Percentiles rank a stretch among this genome's conserved stretches.
phyloP scores from a whole-genome alignment of 2,329 filamentous ascomycete species.

The Chaetomium sp. region DNA sequence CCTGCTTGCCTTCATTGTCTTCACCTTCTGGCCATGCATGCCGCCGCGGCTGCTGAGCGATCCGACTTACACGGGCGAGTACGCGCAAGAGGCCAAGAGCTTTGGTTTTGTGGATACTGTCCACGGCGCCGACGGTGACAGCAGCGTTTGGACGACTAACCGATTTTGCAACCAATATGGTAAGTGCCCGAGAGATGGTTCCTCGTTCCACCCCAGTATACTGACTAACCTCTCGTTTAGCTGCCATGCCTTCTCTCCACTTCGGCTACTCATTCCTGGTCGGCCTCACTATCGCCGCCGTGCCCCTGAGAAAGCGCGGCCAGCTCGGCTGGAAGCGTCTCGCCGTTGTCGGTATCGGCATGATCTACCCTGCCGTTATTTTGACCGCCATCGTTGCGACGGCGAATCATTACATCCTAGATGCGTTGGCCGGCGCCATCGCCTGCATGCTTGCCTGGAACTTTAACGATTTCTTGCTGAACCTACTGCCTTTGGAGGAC shows the following conservation, averaged over 20 bases:
- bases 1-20: slow-evolving; percentile 60
- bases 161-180: slow-evolving; percentile 76
- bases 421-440: slow-evolving; percentile 67
- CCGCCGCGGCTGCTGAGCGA: slow-evolving; percentile 62
- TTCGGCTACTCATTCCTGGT: slow-evolving; percentile 76
- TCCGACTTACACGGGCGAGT: slow-evolving; percentile 54
- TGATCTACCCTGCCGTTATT: slow-evolving; percentile 66
- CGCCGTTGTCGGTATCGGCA: slow-evolving; percentile 50
- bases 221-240: slow-evolving; percentile 40
- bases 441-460: slow-evolving; percentile 68
- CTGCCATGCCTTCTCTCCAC: slow-evolving; percentile 74
- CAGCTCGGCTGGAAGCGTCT: slow-evolving; percentile 54
- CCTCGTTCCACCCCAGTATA: neutral
- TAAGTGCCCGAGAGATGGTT: slow-evolving; percentile 38
- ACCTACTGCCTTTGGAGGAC: slow-evolving; percentile 67
- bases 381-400: slow-evolving; percentile 69
- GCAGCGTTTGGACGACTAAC: slow-evolving; percentile 72
- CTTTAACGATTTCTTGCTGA: slow-evolving; percentile 57
- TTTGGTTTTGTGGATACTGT: slow-evolving; percentile 65
- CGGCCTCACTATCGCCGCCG: slow-evolving; percentile 67
- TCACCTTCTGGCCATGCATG: slow-evolving; percentile 67
- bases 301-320: slow-evolving; percentile 61
- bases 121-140: slow-evolving; percentile 56
- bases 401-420: slow-evolving; percentile 73
- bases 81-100: slow-evolving; percentile 61